Percentiles rank a stretch among this genome's conserved stretches.
Conservation (phyloP, 2,329 filamentous ascomycete species). For the Didymella exigua region DNA sequence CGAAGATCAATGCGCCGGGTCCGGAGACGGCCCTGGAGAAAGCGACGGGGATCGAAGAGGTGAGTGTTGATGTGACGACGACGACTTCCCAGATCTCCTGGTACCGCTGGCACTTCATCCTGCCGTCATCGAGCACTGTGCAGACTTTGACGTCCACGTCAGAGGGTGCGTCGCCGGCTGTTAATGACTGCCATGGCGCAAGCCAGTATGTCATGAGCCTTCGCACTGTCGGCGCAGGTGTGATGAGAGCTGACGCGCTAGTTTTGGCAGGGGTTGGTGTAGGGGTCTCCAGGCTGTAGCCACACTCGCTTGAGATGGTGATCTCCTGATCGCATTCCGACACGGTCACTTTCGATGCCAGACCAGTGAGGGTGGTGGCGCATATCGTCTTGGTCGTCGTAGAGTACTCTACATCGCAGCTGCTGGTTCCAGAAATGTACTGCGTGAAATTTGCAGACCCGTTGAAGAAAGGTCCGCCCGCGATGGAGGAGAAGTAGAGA, state of each 20-base stretch:
- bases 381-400: slow-evolving; percentile 51
- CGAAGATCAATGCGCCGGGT: slow-evolving; percentile 44
- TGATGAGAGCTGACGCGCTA: slow-evolving; percentile 31
- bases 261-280: slow-evolving; percentile 30
- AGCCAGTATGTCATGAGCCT: slow-evolving; percentile 52
- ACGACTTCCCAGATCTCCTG: slow-evolving; percentile 52
- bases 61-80: slow-evolving; percentile 46
- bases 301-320: slow-evolving; percentile 54
- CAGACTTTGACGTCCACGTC: slow-evolving; percentile 53
- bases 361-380: slow-evolving; percentile 51
- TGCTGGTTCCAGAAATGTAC: slow-evolving; percentile 29
- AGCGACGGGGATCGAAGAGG: slow-evolving; percentile 45
- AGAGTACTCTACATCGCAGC: slow-evolving; percentile 51
- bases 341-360: slow-evolving; percentile 50
- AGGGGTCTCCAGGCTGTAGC: slow-evolving; percentile 50
- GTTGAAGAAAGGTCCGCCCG: slow-evolving; percentile 47
- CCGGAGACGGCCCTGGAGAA: slow-evolving; percentile 48
- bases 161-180: slow-evolving; percentile 45
- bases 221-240: slow-evolving; percentile 47
- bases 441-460: slow-evolving; percentile 40
- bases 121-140: slow-evolving; percentile 39
- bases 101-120: slow-evolving; percentile 48
- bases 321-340: slow-evolving; percentile 52
- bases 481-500: slow-evolving; percentile 42
- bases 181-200: slow-evolving; percentile 53